Conservation (phyloP, 768 basidiomycete species). For the Hydnomerulius pinastri region DNA sequence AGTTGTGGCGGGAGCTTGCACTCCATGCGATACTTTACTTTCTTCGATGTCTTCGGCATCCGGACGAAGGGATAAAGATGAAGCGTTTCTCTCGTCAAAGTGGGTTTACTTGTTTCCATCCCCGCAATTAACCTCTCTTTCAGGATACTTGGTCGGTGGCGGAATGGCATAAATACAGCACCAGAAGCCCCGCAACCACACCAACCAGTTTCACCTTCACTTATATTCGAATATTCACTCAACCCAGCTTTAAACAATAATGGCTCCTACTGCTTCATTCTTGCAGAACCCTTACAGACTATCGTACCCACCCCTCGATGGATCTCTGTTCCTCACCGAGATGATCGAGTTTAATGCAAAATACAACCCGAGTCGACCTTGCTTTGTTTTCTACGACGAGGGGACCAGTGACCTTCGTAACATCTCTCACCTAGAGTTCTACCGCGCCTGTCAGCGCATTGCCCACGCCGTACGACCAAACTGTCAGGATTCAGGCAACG, state of each 20-base stretch:
- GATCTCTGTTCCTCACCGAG: conserved; percentile 30
- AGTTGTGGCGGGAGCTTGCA: too few relatives aligned
- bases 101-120: not conserved
- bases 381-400: conserved; percentile 34
- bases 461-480: conserved; percentile 41
- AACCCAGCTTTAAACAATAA: not conserved
- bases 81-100: not conserved
- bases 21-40: too few relatives aligned
- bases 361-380: conserved; percentile 33
- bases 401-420: conserved; percentile 15
- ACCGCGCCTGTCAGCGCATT: conserved; percentile 44
- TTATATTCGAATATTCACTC: not conserved
- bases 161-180: not conserved
- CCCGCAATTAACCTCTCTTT: not conserved
- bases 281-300: not conserved
- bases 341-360: conserved; percentile 34
- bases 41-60: too few relatives aligned
- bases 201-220: not conserved
- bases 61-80: not conserved
- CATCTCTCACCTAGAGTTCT: conserved; percentile 46
- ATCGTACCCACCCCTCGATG: conserved; percentile 32
- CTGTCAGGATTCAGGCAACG: conserved; percentile 32
- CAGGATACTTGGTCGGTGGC: not conserved
- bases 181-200: not conserved
- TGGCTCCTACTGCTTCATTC: not conserved